phyloP scores from a whole-genome alignment of 371 early-diverging fungal species.

The Coemansia sp. region DNA sequence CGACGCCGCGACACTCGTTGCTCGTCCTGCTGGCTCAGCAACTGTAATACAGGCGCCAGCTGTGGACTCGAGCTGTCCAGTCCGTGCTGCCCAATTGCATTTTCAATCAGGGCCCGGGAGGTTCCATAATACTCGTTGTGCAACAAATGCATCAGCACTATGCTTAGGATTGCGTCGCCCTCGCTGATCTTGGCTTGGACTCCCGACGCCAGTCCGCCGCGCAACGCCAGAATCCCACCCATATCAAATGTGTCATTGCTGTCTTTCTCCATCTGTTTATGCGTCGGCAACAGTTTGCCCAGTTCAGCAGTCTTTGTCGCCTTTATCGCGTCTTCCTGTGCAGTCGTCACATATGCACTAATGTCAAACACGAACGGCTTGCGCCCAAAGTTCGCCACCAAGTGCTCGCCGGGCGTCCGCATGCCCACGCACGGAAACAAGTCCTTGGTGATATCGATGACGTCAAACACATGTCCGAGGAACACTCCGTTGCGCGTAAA shows the following conservation, averaged over 20 bases:
- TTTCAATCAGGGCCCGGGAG: slow-evolving; percentile 63
- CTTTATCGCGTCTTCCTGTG: slow-evolving; percentile 24
- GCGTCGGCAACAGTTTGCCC: slow-evolving; percentile 3
- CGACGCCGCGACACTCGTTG: slow-evolving; percentile 41
- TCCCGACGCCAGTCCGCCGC: slow-evolving; percentile 3
- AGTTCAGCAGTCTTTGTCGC: slow-evolving; percentile 11
- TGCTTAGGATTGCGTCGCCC: slow-evolving; percentile 30
- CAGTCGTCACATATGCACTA: slow-evolving; percentile 66
- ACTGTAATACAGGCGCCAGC: slow-evolving; percentile 26
- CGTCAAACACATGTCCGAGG: slow-evolving; percentile 62
- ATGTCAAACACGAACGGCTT: slow-evolving; percentile 84
- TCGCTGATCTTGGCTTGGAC: slow-evolving; percentile 2
- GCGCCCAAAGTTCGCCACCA: slow-evolving; percentile 91
- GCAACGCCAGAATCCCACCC: slow-evolving; percentile 8
- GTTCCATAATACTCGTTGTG: slow-evolving; percentile 76
- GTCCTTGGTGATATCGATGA: slow-evolving; percentile 20
- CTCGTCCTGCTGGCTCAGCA: slow-evolving; percentile 37
- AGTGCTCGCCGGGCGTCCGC: slow-evolving; percentile 82
- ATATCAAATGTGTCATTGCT: neutral
- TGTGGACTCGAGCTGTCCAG: neutral
- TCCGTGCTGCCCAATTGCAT: slow-evolving; percentile 42
- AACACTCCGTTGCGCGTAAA: slow-evolving; percentile 91
- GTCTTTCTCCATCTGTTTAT: neutral
- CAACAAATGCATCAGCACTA: slow-evolving; percentile 73
- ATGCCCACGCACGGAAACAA: slow-evolving; percentile 88